phyloP scores from a whole-genome alignment of 2,329 filamentous ascomycete genomes.

The Penicillium nordicum region DNA sequence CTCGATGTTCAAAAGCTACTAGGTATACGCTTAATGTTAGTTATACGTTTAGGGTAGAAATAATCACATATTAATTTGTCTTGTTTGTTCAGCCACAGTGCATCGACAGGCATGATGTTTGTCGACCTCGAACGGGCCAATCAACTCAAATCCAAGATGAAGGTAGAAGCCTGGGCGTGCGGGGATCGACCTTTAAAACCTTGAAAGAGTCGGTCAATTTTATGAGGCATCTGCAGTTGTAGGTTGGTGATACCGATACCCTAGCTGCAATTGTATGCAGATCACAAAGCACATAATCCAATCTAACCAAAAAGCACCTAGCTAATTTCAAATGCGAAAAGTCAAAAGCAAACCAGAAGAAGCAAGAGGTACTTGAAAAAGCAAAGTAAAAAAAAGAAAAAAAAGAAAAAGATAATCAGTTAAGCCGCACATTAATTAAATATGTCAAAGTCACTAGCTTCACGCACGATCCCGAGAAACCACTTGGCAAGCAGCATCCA shows the following conservation, averaged over 20 bases:
- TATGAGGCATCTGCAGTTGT: background rate
- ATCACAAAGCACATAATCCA: background rate
- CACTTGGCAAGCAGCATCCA: slow-evolving; percentile 6
- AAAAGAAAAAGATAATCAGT: background rate
- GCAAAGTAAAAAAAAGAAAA: background rate
- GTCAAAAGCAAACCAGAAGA: slow-evolving; percentile 3
- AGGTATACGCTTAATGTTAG: background rate
- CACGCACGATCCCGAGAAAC: slow-evolving; percentile 4
- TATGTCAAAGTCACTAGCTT: slow-evolving; percentile 5
- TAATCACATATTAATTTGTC: slow-evolving; percentile 4
- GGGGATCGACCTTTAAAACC: background rate
- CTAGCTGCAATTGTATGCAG: slow-evolving; percentile 5
- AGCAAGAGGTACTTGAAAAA: background rate
- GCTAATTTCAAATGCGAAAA: background rate
- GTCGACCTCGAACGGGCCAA: background rate
- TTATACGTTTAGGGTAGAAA: background rate
- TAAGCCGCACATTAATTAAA: slow-evolving; percentile 3
- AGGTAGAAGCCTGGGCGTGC: background rate
- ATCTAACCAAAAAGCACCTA: background rate
- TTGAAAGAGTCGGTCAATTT: background rate
- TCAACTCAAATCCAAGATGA: background rate
- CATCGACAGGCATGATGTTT: background rate
- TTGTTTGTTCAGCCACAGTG: background rate
- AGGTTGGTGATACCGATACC: slow-evolving; percentile 3
- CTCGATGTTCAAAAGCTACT: background rate